A percentile compares a stretch with the other conserved stretches of the same genome.
phyloP scores from a whole-genome alignment of 2,329 filamentous ascomycete species.

The Pseudogymnoascus pannorum region DNA sequence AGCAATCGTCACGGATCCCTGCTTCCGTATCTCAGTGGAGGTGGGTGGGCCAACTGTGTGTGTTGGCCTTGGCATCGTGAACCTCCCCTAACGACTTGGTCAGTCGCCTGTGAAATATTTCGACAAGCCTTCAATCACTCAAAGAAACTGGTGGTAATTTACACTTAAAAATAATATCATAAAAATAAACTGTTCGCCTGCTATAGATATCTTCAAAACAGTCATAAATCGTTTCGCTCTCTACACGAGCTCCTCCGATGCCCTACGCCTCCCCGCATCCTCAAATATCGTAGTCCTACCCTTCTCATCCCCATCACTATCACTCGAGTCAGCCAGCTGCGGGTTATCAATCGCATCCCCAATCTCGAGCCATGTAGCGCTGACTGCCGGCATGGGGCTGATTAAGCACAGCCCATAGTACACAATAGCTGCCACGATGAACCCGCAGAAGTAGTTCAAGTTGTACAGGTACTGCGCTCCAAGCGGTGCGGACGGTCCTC shows the following conservation, averaged over 20 bases:
- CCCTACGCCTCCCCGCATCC: not conserved
- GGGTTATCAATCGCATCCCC: slow-evolving; percentile 52
- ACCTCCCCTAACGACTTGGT: not conserved
- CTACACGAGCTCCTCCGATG: not conserved
- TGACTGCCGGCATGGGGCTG: slow-evolving; percentile 67
- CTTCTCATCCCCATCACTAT: slow-evolving; percentile 17
- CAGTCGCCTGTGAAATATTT: not conserved
- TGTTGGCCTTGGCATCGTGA: not conserved
- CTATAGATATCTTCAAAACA: not conserved
- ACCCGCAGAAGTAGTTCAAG: slow-evolving; percentile 83
- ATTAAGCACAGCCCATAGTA: slow-evolving; percentile 67
- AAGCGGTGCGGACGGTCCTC: slow-evolving; percentile 50
- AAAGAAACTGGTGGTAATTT: not conserved
- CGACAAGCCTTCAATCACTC: not conserved
- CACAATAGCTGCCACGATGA: slow-evolving; percentile 56
- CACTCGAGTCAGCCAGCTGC: slow-evolving; percentile 16
- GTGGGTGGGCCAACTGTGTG: not conserved
- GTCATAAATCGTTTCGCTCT: not conserved
- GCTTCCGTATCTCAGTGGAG: not conserved
- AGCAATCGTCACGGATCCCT: not conserved
- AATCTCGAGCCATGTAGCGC: slow-evolving; percentile 71
- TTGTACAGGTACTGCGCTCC: slow-evolving; percentile 84
- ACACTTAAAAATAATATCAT: not conserved
- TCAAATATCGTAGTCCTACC: not conserved
- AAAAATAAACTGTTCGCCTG: not conserved